Base-by-base conservation (phyloP, 2,329 filamentous ascomycete genomes). In the Lojkania enalia region DNA sequence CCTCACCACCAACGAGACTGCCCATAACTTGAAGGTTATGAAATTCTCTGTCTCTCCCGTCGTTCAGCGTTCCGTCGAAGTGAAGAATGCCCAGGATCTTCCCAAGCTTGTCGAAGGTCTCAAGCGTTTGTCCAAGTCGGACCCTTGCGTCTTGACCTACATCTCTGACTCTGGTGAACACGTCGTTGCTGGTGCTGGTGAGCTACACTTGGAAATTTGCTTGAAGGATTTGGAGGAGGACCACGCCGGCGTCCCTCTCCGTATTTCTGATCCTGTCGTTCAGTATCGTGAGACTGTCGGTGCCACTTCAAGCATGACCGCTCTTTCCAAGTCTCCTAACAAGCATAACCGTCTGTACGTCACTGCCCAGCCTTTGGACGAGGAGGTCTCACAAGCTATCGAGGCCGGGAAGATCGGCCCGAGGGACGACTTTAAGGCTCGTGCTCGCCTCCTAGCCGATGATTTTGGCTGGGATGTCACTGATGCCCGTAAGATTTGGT, bases 271-370 rank as follows among this genome's bases (percentile, higher is more conserved):
- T 81, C 94, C 94, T 60, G 94, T 99, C 73, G 94, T 97, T 71
- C 84, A 90, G 74, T 99, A 95, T 86, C 91, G 94, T 84, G 94
- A 99, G 85, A 95, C 92, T 57, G 92, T 99, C 69, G 76, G 77
- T 63, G 81, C 58, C 68, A 85, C 84, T 72, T 97, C 94, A 44
- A 89, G 85, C 83, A 97, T 97, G 70, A 95, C 89, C 70, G 94
- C 94, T 63, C 83, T 99, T 69, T 97, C 94, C 77, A 99, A 99
- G 84, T 99, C 94, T 37, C 94, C 94, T 80, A 99, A 99, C 88
- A 99, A 99, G 90, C 94, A 99, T 88, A 99, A 99, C 85, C 92
- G 94, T 90, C 83, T 99, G 52, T 99, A 97, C 83, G 86, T 99
- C 78, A 84, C 83, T 75, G 94, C 94, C 58, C 79, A 90, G 78